phyloP scores from a whole-genome alignment of 768 basidiomycete species.

The Aureoboletus auriporus region DNA sequence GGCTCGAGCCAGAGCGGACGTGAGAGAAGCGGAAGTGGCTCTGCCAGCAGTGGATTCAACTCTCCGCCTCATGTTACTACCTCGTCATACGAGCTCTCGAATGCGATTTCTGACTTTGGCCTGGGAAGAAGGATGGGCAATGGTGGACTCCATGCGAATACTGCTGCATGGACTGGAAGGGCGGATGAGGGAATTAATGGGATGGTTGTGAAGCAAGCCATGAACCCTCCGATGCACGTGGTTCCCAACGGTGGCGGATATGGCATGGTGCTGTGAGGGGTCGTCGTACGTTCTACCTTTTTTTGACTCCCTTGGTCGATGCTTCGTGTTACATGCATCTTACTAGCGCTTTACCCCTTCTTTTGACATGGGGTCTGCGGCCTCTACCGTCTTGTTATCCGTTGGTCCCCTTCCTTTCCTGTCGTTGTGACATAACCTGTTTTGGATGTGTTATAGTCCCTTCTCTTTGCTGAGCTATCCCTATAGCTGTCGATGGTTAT shows the following conservation, averaged over 20 bases:
- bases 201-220: conserved; percentile 33
- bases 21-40: conserved; percentile 36
- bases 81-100: conserved; percentile 34
- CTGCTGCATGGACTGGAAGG: conserved; percentile 25
- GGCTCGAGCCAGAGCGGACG: conserved; percentile 32
- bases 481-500: conserved; percentile 14
- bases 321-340: conserved; percentile 10
- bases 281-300: conserved; percentile 6
- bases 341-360: conserved; percentile 8
- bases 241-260: conserved; percentile 37
- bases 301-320: background rate
- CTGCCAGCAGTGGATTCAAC: conserved; percentile 29
- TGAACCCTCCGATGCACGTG: conserved; percentile 36
- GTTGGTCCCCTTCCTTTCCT: conserved; percentile 12
- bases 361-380: conserved; percentile 10
- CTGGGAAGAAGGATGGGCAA: conserved; percentile 21
- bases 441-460: conserved; percentile 12
- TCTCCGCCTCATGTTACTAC: conserved; percentile 29
- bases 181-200: conserved; percentile 29
- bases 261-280: conserved; percentile 35
- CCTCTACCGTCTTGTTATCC: conserved; percentile 8
- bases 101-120: conserved; percentile 24
- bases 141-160: conserved; percentile 25
- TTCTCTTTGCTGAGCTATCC: conserved; percentile 4
- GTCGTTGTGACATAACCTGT: conserved; percentile 10